Evolutionary conservation across 805 yeast species (phyloP).

Genomic region (Blastobotrys peoriensis): DNA sequence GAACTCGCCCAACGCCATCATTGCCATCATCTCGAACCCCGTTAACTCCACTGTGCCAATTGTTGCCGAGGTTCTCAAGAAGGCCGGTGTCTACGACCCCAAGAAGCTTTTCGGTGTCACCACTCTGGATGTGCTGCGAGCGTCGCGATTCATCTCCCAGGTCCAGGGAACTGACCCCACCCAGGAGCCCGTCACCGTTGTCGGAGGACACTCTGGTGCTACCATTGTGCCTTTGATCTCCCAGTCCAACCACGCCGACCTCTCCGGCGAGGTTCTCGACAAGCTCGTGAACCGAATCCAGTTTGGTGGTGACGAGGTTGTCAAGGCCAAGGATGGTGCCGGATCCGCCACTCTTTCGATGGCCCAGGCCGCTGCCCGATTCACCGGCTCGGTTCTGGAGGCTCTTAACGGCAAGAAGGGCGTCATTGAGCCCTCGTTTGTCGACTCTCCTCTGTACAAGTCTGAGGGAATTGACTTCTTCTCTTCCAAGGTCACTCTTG

Average conservation of each 20-base stretch:
- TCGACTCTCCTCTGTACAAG: conserved; percentile 72
- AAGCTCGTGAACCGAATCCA: conserved; percentile 79
- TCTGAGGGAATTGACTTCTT: conserved; percentile 93
- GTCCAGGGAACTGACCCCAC: conserved; percentile 66
- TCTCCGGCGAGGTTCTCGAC: conserved; percentile 61
- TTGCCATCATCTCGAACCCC: conserved; percentile 85
- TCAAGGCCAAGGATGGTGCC: conserved; percentile 87
- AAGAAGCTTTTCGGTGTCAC: conserved; percentile 93
- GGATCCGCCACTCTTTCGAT: conserved; percentile 91
- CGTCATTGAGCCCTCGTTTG: conserved; percentile 50
- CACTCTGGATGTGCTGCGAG: conserved; percentile 85
- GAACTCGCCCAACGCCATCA: conserved; percentile 74
- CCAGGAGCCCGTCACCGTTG: conserved; percentile 74
- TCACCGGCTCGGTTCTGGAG: conserved; percentile 49
- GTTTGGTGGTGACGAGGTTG: conserved; percentile 96
- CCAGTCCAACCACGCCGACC: conserved; percentile 57
- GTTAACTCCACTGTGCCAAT: conserved; percentile 97
- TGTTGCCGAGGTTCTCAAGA: conserved; percentile 86
- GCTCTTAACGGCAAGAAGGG: conserved; percentile 40
- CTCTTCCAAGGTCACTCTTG: conserved; percentile 90
- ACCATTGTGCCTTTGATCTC: conserved; percentile 92
- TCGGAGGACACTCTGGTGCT: conserved; percentile 97
- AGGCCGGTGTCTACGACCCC: conserved; percentile 84
- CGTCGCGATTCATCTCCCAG: conserved; percentile 78
- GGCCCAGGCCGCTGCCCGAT: conserved; percentile 88